phyloP scores from a whole-genome alignment of 2,329 filamentous ascomycete species.

The Chrysoporthe austroafricana region DNA sequence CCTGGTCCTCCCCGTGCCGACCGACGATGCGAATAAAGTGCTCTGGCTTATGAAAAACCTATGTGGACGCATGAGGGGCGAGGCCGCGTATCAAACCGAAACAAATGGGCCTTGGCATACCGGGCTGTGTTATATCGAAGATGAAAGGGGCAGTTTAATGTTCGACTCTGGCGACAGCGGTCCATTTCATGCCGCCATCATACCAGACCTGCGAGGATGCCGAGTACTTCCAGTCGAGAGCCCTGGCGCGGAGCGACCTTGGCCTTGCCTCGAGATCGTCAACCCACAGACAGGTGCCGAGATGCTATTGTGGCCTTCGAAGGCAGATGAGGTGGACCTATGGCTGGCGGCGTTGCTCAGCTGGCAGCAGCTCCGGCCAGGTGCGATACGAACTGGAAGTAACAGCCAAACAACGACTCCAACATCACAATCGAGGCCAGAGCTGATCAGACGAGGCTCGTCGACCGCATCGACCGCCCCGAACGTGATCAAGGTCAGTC shows the following conservation, averaged over 20 bases:
- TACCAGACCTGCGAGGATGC: conserved; percentile 77
- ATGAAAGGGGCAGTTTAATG: conserved; percentile 74
- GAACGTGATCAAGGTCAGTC: conserved; percentile 89
- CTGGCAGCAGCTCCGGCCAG: conserved; percentile 76
- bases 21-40: conserved; percentile 72
- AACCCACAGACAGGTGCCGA: conserved; percentile 60
- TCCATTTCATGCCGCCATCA: conserved; percentile 66
- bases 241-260: conserved; percentile 51
- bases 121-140: conserved; percentile 79
- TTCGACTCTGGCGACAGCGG: conserved; percentile 72
- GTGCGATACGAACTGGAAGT: conserved; percentile 50
- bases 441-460: conserved; percentile 49
- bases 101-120: conserved; percentile 65
- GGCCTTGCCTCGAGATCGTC: conserved; percentile 57
- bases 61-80: conserved; percentile 79
- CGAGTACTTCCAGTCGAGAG: conserved; percentile 62
- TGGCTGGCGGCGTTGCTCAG: conserved; percentile 82
- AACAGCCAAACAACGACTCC: conserved; percentile 27
- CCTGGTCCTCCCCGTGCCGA: conserved; percentile 61
- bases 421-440: conserved; percentile 38
- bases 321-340: conserved; percentile 69
- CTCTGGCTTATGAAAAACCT: conserved; percentile 76
- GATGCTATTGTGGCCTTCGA: conserved; percentile 67
- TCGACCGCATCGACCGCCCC: conserved; percentile 38
- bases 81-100: conserved; percentile 71